Base-by-base conservation (phyloP, 2,329 filamentous ascomycete genomes). In the Sarocladium oryzae region DNA sequence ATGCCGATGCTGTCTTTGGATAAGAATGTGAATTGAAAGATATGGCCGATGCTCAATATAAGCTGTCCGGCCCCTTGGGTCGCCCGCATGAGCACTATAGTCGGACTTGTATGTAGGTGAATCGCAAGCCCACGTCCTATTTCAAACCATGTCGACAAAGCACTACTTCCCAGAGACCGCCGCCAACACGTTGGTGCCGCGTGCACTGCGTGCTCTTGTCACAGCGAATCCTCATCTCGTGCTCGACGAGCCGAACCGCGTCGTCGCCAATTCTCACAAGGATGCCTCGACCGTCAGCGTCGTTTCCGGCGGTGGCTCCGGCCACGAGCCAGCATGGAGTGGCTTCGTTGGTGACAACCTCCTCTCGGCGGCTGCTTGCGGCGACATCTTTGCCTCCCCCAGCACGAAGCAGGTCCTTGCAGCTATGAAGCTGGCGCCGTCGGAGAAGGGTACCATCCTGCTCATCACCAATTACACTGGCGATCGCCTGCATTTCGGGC, bases 391-490 rank as follows among this genome's bases (percentile, higher is more conserved):
- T 61, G 86, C 86, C 1, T 86, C 81, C 2, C 86, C 86, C 0
- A 81, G 76, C n/a, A 84, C 86, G 0, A 83, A 87, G 63, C 86
- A 89, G 63, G 79, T 89, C 51, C 73, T 84, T 43, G 72, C 77
- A 58, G 84, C 81, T 49, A 79, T 87, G 16, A 73, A 82, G 57
- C 73, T 80, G 48, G 78, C 86, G 1, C 77, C 82, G 32, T 77
- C 76, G 2, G 50, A 56, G 23, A 77, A 81, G 56, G 86, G 86
- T 6, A 82, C 88, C 1, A 66, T 89, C 30, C 77, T 89, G 7
- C 77, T 88, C 18, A 82, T 88, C 8, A 88, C 87, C 77, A 89
- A 89, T 61, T 88, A 88, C 61, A 88, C 84, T 1, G 82, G 81
- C 11, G 81, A 84, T 63, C 78, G 88, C 46, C 69, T 89, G 53